phyloP scores from a whole-genome alignment of 495 filamentous ascomycete genomes.

The Tuber borchii region DNA sequence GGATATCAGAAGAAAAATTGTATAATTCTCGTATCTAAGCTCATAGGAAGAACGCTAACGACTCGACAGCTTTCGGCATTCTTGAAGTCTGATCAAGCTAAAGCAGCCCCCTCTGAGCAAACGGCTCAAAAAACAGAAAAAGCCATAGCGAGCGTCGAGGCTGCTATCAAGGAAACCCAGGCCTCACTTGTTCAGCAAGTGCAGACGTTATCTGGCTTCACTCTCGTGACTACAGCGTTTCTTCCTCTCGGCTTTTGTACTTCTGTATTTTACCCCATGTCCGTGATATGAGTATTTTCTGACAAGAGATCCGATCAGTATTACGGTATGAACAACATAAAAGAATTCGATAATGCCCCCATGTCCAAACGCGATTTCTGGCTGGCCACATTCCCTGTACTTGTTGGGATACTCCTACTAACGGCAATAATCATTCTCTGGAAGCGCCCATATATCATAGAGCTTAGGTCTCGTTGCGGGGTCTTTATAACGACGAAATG shows the following conservation, averaged over 20 bases:
- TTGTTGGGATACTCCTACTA: neutral
- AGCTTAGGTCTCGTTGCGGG: rapidly evolving
- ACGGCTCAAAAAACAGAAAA: too few species aligned
- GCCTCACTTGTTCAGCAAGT: neutral
- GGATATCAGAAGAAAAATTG: too few species aligned
- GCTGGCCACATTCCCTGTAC: neutral
- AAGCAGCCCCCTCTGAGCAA: too few species aligned
- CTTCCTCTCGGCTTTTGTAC: neutral
- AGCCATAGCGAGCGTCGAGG: too few species aligned
- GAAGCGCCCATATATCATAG: neutral
- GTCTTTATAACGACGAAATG: neutral
- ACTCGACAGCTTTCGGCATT: too few species aligned
- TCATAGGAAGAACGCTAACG: too few species aligned
- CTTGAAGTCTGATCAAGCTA: too few species aligned
- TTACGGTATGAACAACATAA: neutral
- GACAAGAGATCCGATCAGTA: neutral
- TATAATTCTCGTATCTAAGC: too few species aligned
- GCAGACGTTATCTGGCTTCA: neutral
- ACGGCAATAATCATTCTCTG: neutral
- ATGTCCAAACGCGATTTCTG: neutral
- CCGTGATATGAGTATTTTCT: neutral
- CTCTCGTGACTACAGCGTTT: neutral
- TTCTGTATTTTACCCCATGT: neutral
- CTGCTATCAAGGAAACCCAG: neutral
- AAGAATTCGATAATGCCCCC: neutral